A percentile compares a stretch with the other conserved stretches of the same genome.
Conservation (phyloP, 305 asterid species). For the Fraxinus platypoda region DNA sequence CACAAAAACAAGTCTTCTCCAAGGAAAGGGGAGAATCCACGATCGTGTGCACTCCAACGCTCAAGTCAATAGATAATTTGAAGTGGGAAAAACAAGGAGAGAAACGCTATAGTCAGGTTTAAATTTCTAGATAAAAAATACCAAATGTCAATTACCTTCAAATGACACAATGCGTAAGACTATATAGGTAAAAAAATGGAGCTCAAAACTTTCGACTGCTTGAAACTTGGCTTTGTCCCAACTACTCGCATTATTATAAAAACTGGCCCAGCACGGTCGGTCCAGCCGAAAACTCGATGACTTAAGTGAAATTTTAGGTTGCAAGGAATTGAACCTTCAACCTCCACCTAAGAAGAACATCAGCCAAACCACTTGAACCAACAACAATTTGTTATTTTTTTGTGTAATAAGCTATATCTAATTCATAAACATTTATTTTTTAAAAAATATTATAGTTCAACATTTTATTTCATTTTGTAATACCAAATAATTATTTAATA, state of each 20-base stretch:
- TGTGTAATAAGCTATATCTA: background rate
- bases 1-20: background rate
- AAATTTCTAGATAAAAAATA: too few species aligned
- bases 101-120: background rate
- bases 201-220: background rate
- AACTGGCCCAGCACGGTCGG: background rate
- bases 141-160: background rate
- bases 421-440: background rate
- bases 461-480: background rate
- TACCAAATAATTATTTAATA: background rate
- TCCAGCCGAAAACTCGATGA: background rate
- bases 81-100: background rate
- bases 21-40: background rate
- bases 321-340: background rate
- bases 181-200: background rate
- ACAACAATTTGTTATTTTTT: background rate
- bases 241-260: background rate
- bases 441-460: background rate
- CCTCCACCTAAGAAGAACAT: background rate
- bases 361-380: background rate
- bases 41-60: background rate
- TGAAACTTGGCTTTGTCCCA: background rate
- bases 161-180: background rate
- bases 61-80: background rate
- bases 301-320: background rate